Percentiles rank a stretch among this genome's conserved stretches.
These are phyloP conservation scores for Psidium guajava DNA, from an alignment of 345 rosid species.

Conservation along the genomic window DNA sequence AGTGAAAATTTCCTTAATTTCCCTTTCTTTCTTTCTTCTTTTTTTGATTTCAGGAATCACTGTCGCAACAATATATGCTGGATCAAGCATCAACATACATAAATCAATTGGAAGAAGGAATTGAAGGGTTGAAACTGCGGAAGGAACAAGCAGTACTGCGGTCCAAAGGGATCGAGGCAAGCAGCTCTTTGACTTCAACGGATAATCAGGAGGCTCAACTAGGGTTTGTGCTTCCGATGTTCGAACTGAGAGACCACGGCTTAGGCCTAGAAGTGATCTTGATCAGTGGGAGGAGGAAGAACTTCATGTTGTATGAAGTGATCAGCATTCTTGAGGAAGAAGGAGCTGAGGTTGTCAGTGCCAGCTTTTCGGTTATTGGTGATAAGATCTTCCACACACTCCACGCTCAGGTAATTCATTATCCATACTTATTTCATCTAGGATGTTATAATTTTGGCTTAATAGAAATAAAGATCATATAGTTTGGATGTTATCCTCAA, in stretches of 20 bases:
- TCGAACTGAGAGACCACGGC: conserved; percentile 30
- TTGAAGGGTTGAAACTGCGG: conserved; percentile 21
- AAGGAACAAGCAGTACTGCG: conserved; percentile 17
- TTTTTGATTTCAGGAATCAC: conserved; percentile 8
- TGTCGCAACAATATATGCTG: conserved; percentile 29
- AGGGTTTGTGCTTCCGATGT: conserved; percentile 12
- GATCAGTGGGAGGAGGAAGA: conserved; percentile 24
- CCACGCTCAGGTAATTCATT: conserved; percentile 40
- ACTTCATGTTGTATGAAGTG: conserved; percentile 24
- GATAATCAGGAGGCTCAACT: background rate
- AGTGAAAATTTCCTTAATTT: background rate
- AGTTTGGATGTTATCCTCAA: background rate
- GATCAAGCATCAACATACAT: conserved; percentile 41
- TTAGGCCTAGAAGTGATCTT: conserved; percentile 27
- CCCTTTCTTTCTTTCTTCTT: no score
- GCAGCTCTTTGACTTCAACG: background rate
- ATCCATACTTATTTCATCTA: no score
- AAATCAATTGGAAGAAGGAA: conserved; percentile 19
- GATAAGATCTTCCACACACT: conserved; percentile 37
- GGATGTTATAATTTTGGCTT: background rate
- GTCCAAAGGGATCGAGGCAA: background rate
- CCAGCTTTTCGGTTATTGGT: conserved; percentile 24
- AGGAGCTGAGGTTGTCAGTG: conserved; percentile 47
- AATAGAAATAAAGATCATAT: background rate
- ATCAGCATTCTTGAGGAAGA: conserved; percentile 37